These are phyloP conservation scores for Capsella rubella DNA, from an alignment of 441 rosid genomes.

Conservation along the genomic window DNA sequence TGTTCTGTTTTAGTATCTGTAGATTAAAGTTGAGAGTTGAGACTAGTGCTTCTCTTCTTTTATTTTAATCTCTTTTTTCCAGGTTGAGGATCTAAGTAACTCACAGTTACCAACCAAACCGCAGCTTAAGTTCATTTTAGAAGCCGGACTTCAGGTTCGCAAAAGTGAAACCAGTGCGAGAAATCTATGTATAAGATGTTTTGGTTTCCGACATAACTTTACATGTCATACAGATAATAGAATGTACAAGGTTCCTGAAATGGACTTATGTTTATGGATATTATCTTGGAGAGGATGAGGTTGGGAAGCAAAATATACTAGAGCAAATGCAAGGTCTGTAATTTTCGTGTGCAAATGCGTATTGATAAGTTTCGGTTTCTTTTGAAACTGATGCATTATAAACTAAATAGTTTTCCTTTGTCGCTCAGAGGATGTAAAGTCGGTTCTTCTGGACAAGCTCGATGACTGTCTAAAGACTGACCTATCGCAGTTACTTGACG, in stretches of 20 bases:
- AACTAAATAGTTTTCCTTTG: neutral
- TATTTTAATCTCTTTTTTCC: neutral
- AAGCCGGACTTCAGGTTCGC: conserved; percentile 59
- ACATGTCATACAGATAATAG: conserved; percentile 48
- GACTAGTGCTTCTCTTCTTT: neutral
- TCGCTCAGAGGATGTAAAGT: conserved; percentile 65
- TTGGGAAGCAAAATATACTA: conserved; percentile 37
- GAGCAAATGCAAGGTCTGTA: conserved; percentile 43
- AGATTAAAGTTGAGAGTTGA: neutral
- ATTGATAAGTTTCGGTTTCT: neutral
- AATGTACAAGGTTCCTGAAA: conserved; percentile 64
- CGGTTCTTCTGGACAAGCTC: conserved; percentile 62
- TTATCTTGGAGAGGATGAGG: conserved; percentile 48
- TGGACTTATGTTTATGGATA: conserved; percentile 82
- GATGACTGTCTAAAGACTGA: conserved; percentile 70
- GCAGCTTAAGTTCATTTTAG: conserved; percentile 55
- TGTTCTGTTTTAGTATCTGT: conserved; percentile 18
- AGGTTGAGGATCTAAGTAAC: conserved; percentile 48
- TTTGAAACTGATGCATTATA: conserved; percentile 10
- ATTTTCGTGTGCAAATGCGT: neutral
- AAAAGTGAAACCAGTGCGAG: conserved; percentile 2
- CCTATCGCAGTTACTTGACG: conserved; percentile 51
- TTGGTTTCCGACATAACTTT: neutral
- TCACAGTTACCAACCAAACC: conserved; percentile 44
- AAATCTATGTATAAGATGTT: neutral